phyloP scores from a whole-genome alignment of 1,139 yeast genomes.

The Geotrichum reessii region DNA sequence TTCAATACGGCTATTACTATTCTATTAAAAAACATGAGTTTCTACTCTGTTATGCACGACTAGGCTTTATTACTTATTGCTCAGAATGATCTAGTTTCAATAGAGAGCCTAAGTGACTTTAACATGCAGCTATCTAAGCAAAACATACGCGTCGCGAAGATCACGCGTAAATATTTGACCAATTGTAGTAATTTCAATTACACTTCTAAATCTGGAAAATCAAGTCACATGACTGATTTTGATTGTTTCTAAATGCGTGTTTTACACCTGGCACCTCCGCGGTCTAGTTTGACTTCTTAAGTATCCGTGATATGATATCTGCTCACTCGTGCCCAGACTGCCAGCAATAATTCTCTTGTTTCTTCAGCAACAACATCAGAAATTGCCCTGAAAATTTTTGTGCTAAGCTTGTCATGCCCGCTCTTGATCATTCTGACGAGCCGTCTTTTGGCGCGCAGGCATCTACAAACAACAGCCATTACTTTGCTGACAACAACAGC shows the following conservation, averaged over 20 bases:
- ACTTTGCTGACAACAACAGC: background rate
- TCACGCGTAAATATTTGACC: background rate
- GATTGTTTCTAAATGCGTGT: background rate
- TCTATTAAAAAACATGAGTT: background rate
- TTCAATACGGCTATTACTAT: too few relatives aligned
- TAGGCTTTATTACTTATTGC: too few relatives aligned
- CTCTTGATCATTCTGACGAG: background rate
- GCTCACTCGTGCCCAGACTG: background rate
- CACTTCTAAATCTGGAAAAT: background rate
- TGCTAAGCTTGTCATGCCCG: background rate
- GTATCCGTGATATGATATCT: background rate
- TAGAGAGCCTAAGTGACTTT: too few relatives aligned
- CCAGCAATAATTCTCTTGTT: background rate
- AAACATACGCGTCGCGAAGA: background rate
- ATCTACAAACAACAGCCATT: background rate
- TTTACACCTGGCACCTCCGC: background rate
- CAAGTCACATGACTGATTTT: background rate
- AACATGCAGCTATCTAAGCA: background rate
- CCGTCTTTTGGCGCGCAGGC: background rate
- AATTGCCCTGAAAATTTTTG: background rate
- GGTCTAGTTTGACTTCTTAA: background rate
- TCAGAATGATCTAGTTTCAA: too few relatives aligned
- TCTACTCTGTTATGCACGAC: slow-evolving; percentile 21
- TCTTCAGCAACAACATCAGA: background rate
- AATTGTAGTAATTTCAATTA: background rate